Evolutionary conservation across 2,329 filamentous ascomycete genomes (phyloP).

Genomic region (Penicillium digitatum): DNA sequence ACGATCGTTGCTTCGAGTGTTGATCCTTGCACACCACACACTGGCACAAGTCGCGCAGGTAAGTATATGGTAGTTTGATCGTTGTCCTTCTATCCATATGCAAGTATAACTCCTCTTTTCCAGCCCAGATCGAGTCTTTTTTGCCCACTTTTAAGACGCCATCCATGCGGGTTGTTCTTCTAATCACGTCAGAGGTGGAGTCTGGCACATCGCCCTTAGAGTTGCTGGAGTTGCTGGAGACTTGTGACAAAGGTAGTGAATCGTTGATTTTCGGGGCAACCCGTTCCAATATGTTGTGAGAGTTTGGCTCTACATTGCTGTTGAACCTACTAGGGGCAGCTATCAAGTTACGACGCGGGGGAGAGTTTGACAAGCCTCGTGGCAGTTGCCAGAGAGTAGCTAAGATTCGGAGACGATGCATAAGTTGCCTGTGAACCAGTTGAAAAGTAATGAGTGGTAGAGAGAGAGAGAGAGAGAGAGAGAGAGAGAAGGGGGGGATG

Average conservation of each 20-base stretch:
- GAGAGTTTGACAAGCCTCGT: conserved; percentile 1
- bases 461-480: no score
- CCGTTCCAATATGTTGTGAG: not conserved
- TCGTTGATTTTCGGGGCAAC: not conserved
- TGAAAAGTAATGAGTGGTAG: not conserved
- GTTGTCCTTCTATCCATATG: not conserved
- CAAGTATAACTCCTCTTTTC: conserved; percentile 2
- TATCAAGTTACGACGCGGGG: conserved; percentile 10
- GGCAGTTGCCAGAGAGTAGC: conserved; percentile 7
- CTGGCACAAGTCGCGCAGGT: conserved; percentile 54
- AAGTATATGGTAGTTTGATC: conserved; percentile 10
- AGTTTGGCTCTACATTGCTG: not conserved
- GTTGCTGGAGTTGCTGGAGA: not conserved
- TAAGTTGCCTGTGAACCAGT: not conserved
- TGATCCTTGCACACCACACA: conserved; percentile 54
- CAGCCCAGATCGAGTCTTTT: not conserved
- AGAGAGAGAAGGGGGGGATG: no score
- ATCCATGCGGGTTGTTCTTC: not conserved
- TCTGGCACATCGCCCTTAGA: not conserved
- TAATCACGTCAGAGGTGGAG: not conserved
- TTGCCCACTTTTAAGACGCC: not conserved
- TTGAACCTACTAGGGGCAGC: conserved; percentile 7
- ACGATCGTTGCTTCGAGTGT: conserved; percentile 60
- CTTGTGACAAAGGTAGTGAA: not conserved
- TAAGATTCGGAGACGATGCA: conserved; percentile 7